phyloP scores from a whole-genome alignment of 2,329 filamentous ascomycete genomes.

The Monilinia laxa region DNA sequence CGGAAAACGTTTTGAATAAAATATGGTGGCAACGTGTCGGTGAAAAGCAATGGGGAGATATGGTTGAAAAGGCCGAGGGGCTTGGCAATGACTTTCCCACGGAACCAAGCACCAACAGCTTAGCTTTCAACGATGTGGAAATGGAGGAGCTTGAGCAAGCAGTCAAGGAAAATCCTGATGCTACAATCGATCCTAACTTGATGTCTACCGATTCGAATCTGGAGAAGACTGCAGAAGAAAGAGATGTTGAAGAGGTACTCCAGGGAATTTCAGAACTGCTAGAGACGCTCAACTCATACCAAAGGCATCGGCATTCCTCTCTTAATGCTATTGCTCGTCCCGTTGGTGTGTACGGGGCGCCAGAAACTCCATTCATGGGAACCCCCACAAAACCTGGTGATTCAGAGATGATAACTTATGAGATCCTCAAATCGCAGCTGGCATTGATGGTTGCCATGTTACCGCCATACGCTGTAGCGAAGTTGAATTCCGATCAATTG shows the following conservation, averaged over 20 bases:
- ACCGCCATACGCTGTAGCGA: conserved; percentile 57
- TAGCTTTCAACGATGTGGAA: conserved; percentile 28
- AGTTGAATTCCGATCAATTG: conserved; percentile 55
- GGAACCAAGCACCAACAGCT: conserved; percentile 17
- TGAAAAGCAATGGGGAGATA: conserved; percentile 62
- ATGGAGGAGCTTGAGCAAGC: conserved; percentile 48
- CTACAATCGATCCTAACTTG: conserved; percentile 57
- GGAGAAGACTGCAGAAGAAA: conserved; percentile 54
- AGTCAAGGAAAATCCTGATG: conserved; percentile 59
- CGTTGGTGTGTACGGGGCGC: conserved; percentile 63
- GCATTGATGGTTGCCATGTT: conserved; percentile 52
- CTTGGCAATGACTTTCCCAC: conserved; percentile 22
- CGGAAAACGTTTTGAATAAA: conserved; percentile 64
- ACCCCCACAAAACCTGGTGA: conserved; percentile 64
- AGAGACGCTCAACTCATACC: conserved; percentile 73
- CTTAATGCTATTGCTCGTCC: conserved; percentile 62
- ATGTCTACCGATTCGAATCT: conserved; percentile 42
- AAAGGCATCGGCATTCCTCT: conserved; percentile 73
- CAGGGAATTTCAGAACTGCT: conserved; percentile 73
- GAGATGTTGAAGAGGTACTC: conserved; percentile 67
- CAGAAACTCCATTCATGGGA: conserved; percentile 53
- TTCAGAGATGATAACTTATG: conserved; percentile 53
- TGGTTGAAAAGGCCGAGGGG: conserved; percentile 48
- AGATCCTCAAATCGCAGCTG: conserved; percentile 52
- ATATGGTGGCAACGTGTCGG: conserved; percentile 77